Base-by-base conservation (phyloP, 208 protist genomes). In the Trypanosoma scelopori region DNA sequence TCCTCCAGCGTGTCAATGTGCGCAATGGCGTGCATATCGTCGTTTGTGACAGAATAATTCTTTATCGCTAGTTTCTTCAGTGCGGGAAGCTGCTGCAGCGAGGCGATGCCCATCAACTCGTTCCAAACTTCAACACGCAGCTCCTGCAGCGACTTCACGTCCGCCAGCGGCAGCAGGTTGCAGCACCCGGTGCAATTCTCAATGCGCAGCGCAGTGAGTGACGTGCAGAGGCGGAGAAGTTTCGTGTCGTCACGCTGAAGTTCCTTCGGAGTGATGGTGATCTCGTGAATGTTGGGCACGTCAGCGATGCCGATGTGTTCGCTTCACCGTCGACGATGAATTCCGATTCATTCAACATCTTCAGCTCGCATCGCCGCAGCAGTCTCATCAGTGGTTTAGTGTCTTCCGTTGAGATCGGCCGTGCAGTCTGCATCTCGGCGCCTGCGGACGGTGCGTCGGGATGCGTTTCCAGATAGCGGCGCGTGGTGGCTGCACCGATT, bases 1-100 rank as follows among this genome's bases (percentile, higher is more conserved):
- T 60, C 55, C 22, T 60, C 55, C 55, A 60, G 55, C 7, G 55
- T 48, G 13, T 27, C 5, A 9, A 60, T 46, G 55, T n/a, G 7
- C 11, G 28, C 28, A 9, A 60, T 25, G 7, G 55, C 32, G 15
- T 6, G 37, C 55, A 60, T 35, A 27, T 60, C 55, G 12, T 37
- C 23, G 37, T 60, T 35, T 20, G 18, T 15, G 16, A 60, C n/a
- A 16, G 13, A 27, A 25, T 41, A 11, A 35, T 46, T 60, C 12
- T 22, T 47, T 15, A 60, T 30, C 15, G 20, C 41, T 16, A 60
- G 13, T 9, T 37, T 42, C 20, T 23, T 60, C 15, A 60, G n/a
- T 16, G 41, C 13, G 5, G 55, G 55, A 15, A 60, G 55, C 16
- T 46, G 12, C 16, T 23, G 5, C 6, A 60, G 55, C 12, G 37